Conservation (phyloP, 2,329 filamentous ascomycete species). For the Moelleriella libera region DNA sequence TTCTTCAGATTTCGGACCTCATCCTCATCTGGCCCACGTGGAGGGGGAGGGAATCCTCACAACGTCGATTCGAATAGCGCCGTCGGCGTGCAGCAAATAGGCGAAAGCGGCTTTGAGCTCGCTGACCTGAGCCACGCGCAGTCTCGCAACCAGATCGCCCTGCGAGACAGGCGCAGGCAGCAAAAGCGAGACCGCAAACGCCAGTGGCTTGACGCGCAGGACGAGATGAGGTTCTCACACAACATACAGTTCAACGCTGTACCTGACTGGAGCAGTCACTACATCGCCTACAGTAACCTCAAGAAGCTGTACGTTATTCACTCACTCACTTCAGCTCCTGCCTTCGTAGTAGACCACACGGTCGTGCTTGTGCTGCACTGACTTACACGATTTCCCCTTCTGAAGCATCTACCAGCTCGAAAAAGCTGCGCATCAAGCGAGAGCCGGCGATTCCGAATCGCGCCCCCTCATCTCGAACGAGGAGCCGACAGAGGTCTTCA, state of each 20-base stretch:
- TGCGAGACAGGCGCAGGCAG: constrained; percentile 15
- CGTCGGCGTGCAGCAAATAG: constrained; percentile 1
- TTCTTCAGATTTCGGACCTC: constrained; percentile 6
- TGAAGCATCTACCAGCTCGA: constrained; percentile 85
- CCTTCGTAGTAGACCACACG: not conserved
- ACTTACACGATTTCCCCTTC: not conserved
- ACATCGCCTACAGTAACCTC: constrained; percentile 95
- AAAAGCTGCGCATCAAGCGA: constrained; percentile 58
- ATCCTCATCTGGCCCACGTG: constrained; percentile 11
- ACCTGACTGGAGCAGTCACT: constrained; percentile 97
- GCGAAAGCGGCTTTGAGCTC: constrained; percentile 22
- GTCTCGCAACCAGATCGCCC: constrained; percentile 13
- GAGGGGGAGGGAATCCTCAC: constrained; percentile 21
- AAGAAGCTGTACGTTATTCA: constrained; percentile 72
- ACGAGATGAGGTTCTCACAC: constrained; percentile 99
- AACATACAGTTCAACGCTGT: constrained; percentile 99
- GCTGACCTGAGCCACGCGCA: constrained; percentile 21
- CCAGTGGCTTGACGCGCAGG: constrained; percentile 53
- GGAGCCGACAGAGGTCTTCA: constrained; percentile 72
- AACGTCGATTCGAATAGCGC: constrained; percentile 1
- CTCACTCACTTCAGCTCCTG: not conserved
- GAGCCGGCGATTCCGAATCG: constrained; percentile 60
- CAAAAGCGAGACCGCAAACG: constrained; percentile 48
- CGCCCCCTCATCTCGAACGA: constrained; percentile 63
- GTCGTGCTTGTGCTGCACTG: not conserved